Percentiles rank a stretch among this genome's conserved stretches.
These are phyloP conservation scores for Talinum fruticosum DNA, from an alignment of 148 eudicot species.

Conservation along the genomic window DNA sequence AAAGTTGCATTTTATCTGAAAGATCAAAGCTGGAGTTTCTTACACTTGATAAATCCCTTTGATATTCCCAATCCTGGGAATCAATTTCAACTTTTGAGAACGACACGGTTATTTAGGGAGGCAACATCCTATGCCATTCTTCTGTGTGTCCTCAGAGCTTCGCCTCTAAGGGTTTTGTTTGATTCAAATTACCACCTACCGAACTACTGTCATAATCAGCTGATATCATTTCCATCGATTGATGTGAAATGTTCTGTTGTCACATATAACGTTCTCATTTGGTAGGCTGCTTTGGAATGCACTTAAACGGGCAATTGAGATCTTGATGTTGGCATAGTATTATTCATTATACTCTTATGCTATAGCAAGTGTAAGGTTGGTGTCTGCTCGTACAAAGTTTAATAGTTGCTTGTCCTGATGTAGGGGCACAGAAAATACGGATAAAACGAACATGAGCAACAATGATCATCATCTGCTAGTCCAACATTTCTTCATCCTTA, in stretches of 20 bases:
- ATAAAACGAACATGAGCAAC: too few relatives aligned
- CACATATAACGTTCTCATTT: neutral
- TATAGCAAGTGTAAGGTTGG: neutral
- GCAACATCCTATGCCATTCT: neutral
- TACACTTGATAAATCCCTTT: neutral
- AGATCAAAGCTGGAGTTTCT: neutral
- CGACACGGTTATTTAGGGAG: neutral
- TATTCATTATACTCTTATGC: neutral
- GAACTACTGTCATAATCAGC: neutral
- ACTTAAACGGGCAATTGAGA: neutral
- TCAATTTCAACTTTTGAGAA: neutral
- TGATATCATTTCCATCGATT: neutral
- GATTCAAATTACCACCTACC: constrained; percentile 1
- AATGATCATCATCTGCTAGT: neutral
- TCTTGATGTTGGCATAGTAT: neutral
- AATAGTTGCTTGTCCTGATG: neutral
- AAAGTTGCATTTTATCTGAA: neutral
- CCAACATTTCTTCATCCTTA: neutral
- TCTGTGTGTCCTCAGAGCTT: neutral
- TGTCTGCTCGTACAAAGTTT: neutral
- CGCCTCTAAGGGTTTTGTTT: neutral
- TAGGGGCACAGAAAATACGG: neutral
- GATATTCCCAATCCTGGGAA: neutral
- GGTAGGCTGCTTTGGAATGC: neutral
- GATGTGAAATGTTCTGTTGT: neutral